Evolutionary conservation across 495 filamentous ascomycete genomes (phyloP).

Genomic region (Daldinia vernicosa): DNA sequence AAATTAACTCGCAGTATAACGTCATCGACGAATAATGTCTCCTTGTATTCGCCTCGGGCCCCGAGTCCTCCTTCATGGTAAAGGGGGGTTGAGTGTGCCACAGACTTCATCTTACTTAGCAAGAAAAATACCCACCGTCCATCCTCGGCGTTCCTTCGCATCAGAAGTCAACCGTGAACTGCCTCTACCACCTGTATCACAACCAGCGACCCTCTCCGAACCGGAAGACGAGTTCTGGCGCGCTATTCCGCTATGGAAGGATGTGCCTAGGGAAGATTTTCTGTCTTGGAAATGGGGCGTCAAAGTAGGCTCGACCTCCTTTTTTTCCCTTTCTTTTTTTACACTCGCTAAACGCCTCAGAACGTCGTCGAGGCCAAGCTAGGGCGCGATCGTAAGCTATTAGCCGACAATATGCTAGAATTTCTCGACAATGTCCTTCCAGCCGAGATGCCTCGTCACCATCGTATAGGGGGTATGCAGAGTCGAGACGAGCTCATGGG

Average conservation of each 20-base stretch:
- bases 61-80: neutral
- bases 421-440: conserved; percentile 57
- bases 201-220: neutral
- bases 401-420: conserved; percentile 19
- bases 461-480: conserved; percentile 45
- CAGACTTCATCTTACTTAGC: neutral
- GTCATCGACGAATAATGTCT: neutral
- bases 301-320: conserved; percentile 25
- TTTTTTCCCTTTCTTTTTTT: no score
- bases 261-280: conserved; percentile 30
- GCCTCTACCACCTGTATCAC: neutral
- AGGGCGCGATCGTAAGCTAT: neutral
- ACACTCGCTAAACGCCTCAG: conserved; percentile 15
- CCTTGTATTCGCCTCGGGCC: neutral
- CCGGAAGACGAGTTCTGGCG: conserved; percentile 35
- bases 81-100: neutral
- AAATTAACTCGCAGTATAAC: neutral
- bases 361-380: conserved; percentile 35
- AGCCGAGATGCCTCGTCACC: conserved; percentile 50
- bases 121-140: conserved; percentile 5
- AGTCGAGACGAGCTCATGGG: conserved; percentile 60
- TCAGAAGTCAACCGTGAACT: neutral
- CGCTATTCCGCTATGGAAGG: conserved; percentile 22
- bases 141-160: neutral
- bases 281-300: conserved; percentile 38